Base-by-base conservation (phyloP, 2,329 filamentous ascomycete genomes). In the Pestalotiopsis fici region DNA sequence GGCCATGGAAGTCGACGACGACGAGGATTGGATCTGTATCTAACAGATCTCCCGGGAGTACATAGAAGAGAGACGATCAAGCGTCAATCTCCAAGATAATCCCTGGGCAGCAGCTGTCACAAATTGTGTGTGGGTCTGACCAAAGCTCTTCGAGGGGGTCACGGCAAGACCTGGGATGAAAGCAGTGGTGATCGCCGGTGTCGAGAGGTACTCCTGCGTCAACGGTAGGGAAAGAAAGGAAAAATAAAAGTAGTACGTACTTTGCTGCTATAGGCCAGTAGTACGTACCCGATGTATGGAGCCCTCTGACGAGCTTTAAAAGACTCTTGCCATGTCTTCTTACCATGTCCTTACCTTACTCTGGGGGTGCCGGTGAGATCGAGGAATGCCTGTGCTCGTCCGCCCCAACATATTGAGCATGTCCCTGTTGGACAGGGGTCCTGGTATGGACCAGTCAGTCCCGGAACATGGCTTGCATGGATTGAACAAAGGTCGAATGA, bases 71-170 rank as follows among this genome's bases (percentile, higher is more conserved):
- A 78, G 83, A 79, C 79, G 83, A 85, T 85, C 83, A 81, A 82
- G 82, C 79, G 82, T 78, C 78, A 83, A 83, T 83, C 82, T 80
- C 80, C 80, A 78, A 77, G 80, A 74, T 78, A 79, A 85, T 83
- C 83, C 83, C 79, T 80, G 82, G 77, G 77, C 77, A 80, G 78
- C 79, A 83, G 80, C 80, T 85, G 83, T 86, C 83, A 86, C 83
- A 86, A 84, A 85, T 83, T 85, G 79, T 79, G 78, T 79, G 83
- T 86, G 84, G 84, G 83, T 82, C 83, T 67, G 69, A 72, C 71
- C 70, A 70, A 71, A 71, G 74, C 69, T 66, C 59, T 50, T 66
- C 61, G 65, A 64, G 68, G 65, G 69, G 71, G 69, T 67, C 66
- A 74, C 78, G 77, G 76, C 76, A 79, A 50, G 78, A 76, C 74